phyloP scores from a whole-genome alignment of 352 stramenopile genomes.

The Halophytophthora batemanensis region DNA sequence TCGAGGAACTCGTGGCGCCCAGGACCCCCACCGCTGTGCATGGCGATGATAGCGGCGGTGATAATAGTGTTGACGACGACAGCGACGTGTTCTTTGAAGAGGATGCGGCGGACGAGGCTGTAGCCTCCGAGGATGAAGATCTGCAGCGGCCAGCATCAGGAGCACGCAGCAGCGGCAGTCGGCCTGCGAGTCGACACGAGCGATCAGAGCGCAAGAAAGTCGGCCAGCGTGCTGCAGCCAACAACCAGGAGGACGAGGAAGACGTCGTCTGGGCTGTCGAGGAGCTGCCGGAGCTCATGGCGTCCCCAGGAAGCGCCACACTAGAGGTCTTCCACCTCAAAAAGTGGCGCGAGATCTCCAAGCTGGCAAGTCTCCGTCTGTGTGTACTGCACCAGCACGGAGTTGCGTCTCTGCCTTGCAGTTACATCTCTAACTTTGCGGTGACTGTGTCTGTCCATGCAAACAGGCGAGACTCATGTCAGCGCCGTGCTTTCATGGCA shows the following conservation, averaged over 20 bases:
- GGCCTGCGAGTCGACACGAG: too few relatives aligned
- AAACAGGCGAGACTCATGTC: constrained; percentile 36
- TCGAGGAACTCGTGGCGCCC: too few relatives aligned
- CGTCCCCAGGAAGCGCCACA: constrained; percentile 29
- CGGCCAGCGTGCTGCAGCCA: constrained; percentile 5
- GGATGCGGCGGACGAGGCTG: not conserved
- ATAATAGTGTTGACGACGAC: too few relatives aligned
- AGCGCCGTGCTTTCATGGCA: constrained; percentile 36
- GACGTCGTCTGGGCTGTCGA: constrained; percentile 20
- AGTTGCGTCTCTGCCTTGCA: not conserved
- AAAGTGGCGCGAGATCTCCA: constrained; percentile 61
- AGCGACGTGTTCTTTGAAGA: too few relatives aligned
- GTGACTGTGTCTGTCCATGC: not conserved
- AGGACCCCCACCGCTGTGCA: too few relatives aligned
- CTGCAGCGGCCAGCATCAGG: too few relatives aligned
- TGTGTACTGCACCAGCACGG: not conserved
- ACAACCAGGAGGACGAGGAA: constrained; percentile 11
- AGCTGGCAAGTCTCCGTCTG: constrained; percentile 28
- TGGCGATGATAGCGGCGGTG: too few relatives aligned
- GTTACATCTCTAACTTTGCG: constrained; percentile 1
- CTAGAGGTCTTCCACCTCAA: constrained; percentile 60
- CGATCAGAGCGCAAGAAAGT: too few relatives aligned
- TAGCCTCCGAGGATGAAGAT: constrained; percentile 12
- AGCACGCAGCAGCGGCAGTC: too few relatives aligned
- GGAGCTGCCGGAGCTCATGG: constrained; percentile 14